Evolutionary conservation across 2,329 filamentous ascomycete species (phyloP).

Genomic region (Arthroderma sp.): DNA sequence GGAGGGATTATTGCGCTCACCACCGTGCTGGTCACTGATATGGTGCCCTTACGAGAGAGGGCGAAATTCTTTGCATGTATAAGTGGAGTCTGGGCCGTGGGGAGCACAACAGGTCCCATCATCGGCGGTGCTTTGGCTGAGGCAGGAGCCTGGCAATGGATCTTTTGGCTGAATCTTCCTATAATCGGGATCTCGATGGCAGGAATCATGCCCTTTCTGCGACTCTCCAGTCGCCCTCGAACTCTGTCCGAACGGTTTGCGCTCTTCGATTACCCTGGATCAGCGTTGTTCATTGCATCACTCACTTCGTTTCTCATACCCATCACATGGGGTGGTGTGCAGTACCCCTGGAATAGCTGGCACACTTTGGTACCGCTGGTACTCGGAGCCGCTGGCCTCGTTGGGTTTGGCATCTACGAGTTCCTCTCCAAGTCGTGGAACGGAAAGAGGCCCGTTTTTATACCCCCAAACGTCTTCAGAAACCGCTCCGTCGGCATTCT

Average conservation of each 20-base stretch:
- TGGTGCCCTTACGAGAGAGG: constrained; percentile 31
- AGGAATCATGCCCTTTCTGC: constrained; percentile 41
- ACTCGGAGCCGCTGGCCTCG: constrained; percentile 41
- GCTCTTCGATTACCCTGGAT: constrained; percentile 52
- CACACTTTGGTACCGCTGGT: constrained; percentile 50
- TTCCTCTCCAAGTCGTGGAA: constrained; percentile 13
- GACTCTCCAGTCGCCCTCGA: constrained; percentile 36
- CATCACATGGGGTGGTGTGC: constrained; percentile 52
- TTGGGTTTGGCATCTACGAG: constrained; percentile 45
- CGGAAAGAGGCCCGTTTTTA: background rate
- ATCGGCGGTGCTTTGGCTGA: constrained; percentile 15
- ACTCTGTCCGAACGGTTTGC: constrained; percentile 38
- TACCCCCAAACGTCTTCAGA: background rate
- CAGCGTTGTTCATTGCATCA: constrained; percentile 48
- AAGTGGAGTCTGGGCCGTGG: constrained; percentile 32
- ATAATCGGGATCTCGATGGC: constrained; percentile 39
- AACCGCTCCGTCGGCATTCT: background rate
- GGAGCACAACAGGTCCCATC: constrained; percentile 20
- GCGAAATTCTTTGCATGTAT: constrained; percentile 29
- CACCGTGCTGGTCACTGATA: constrained; percentile 35
- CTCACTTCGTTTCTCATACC: constrained; percentile 49
- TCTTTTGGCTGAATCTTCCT: constrained; percentile 53
- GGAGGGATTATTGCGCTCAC: constrained; percentile 33
- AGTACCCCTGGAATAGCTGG: constrained; percentile 52
- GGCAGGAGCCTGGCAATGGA: constrained; percentile 44